phyloP scores from a whole-genome alignment of 2,329 filamentous ascomycete genomes.

The Aspergillus sp. region DNA sequence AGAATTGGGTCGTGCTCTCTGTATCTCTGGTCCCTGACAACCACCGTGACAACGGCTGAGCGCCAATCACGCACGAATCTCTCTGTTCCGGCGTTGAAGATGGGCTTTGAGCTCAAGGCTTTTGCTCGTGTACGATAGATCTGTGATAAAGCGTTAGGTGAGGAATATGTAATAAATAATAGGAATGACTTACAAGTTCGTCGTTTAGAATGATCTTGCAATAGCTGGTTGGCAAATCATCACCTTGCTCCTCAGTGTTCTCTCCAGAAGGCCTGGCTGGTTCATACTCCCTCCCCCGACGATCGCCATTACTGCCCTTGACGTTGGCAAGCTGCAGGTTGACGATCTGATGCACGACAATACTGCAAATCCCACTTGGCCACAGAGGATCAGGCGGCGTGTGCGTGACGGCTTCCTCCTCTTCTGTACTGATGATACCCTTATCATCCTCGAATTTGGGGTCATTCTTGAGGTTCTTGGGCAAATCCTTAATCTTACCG shows the following conservation, averaged over 20 bases:
- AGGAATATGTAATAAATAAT: background rate
- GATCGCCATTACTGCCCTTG: conserved; percentile 77
- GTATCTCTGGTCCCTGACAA: conserved; percentile 84
- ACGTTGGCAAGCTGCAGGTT: conserved; percentile 90
- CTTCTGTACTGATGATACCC: conserved; percentile 67
- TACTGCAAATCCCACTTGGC: conserved; percentile 84
- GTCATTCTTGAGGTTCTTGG: conserved; percentile 69
- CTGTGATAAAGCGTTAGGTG: conserved; percentile 29
- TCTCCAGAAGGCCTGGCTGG: conserved; percentile 84
- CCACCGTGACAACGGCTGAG: conserved; percentile 79
- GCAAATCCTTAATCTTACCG: conserved; percentile 77
- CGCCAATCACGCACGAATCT: conserved; percentile 92
- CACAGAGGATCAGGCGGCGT: conserved; percentile 95
- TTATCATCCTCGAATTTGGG: conserved; percentile 85
- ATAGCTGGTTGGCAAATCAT: conserved; percentile 82
- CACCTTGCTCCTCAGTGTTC: conserved; percentile 78
- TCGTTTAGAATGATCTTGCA: conserved; percentile 92
- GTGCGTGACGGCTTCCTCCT: conserved; percentile 81
- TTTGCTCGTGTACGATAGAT: conserved; percentile 94
- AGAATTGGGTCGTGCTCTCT: conserved; percentile 93
- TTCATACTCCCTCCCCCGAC: conserved; percentile 83
- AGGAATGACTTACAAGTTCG: conserved; percentile 58
- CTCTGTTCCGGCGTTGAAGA: conserved; percentile 96
- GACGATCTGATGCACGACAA: conserved; percentile 92
- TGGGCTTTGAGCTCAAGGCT: conserved; percentile 89